Percentiles rank a stretch among this genome's conserved stretches.
Conservation (phyloP, 345 rosid species). For the Erysimum cheiranthoides region DNA sequence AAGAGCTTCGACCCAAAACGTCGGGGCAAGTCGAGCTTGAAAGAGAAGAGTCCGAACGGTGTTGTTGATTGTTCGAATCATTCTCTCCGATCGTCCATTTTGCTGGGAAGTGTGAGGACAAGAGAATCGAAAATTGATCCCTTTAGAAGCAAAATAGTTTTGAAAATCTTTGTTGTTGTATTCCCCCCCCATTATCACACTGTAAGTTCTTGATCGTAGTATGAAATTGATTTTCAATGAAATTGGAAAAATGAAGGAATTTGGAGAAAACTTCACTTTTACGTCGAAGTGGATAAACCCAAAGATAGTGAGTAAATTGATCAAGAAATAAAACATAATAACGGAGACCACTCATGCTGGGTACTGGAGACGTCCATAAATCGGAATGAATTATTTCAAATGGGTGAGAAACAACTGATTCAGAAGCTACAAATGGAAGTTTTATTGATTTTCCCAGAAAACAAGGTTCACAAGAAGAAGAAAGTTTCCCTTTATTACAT, state of each 20-base stretch:
- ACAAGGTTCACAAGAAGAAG: not conserved
- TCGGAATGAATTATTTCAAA: not conserved
- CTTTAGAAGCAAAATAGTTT: not conserved
- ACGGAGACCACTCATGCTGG: not conserved
- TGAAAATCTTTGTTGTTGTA: not conserved
- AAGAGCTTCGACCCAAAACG: too few relatives aligned
- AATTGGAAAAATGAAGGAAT: not conserved
- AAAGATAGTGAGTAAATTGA: not conserved
- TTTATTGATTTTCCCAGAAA: not conserved
- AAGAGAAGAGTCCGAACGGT: too few relatives aligned
- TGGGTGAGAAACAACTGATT: not conserved
- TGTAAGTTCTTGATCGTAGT: not conserved
- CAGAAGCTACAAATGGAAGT: not conserved
- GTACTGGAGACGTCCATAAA: too few relatives aligned
- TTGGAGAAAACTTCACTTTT: too few relatives aligned
- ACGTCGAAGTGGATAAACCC: too few relatives aligned
- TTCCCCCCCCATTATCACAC: too few relatives aligned
- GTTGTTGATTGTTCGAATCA: too few relatives aligned
- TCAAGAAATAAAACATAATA: not conserved
- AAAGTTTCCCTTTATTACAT: not conserved
- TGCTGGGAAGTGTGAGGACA: not conserved
- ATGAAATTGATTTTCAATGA: not conserved
- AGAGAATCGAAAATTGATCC: accelerated
- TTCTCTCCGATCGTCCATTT: too few relatives aligned
- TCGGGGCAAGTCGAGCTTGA: too few relatives aligned